Evolutionary conservation across 73 alveolate species (phyloP).

Genomic region (Paramecium pentaurelia): DNA sequence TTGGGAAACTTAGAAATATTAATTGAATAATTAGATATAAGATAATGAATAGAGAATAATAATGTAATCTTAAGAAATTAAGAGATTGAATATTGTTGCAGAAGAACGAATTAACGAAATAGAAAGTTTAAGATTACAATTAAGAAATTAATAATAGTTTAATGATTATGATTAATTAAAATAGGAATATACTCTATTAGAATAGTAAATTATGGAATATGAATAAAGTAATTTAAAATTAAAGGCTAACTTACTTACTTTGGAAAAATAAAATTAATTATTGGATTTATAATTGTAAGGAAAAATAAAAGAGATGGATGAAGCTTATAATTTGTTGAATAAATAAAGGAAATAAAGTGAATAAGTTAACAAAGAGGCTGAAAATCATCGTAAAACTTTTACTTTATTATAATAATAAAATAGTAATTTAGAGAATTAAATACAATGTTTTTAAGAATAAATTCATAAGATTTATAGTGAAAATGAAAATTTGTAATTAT

Average conservation of each 20-base stretch:
- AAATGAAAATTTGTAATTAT: neutral
- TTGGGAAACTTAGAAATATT: slow-evolving; percentile 18
- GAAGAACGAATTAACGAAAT: neutral
- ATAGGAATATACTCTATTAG: neutral
- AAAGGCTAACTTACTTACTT: neutral
- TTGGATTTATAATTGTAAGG: neutral
- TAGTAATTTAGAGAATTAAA: neutral
- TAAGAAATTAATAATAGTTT: neutral
- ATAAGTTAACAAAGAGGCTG: neutral
- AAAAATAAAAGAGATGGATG: slow-evolving; percentile 9
- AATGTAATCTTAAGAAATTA: neutral
- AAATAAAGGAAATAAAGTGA: slow-evolving; percentile 32
- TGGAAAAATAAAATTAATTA: neutral
- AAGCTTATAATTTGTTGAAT: neutral
- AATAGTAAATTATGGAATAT: neutral
- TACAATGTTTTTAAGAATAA: neutral
- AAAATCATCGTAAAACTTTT: neutral
- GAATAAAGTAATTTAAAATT: neutral
- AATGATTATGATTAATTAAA: neutral
- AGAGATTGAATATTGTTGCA: neutral
- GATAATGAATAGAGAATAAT: neutral
- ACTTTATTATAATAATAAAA: neutral
- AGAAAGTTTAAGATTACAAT: neutral
- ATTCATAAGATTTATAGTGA: neutral
- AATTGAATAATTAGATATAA: neutral